Evolutionary conservation across 2,329 filamentous ascomycete species (phyloP), one percentile per base, ranked within the genome.

Genomic region (Sphaceloma murrayae): DNA sequence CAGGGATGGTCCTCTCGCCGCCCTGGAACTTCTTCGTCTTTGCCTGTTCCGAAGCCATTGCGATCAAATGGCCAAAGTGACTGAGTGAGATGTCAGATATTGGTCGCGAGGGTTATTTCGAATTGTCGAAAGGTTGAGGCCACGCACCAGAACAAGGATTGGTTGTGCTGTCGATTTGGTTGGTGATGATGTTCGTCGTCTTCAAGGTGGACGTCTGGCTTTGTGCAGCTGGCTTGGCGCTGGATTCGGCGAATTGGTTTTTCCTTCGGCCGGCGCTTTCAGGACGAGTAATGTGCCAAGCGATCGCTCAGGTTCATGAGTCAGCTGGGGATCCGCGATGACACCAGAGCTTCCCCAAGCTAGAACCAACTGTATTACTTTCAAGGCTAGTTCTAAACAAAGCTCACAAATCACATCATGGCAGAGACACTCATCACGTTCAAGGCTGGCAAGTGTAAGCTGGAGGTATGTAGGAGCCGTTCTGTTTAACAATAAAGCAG

Each of bases 1-100:
- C 79, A 69, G 85, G 87, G 70, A 95, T 82, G 70, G 82, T 78
- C 75, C 89, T 82, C 75, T 85, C 84, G 73, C 85, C 85, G 80
- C 91, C 91, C 75, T 87, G 87, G 78, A 94, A 95, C 78, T 84
- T 89, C 85, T 94, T 94, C 65, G 81, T 85, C 73, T 77, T 74
- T 62, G 71, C 70, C 62, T 50, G 48, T 46, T 49, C 48, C 46
- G 49, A 50, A 45, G 42, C 29, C 42, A 44, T 44, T 44, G 42
- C 30, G 42, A 43, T 34, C 22, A 34, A 22, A 10, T 44, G 42
- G 27, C 42, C 34, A 46, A 46, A 14, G 34, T 14, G 34, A 39
- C 34, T 39, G 34, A 14, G 27, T 13, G 30, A n/a, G 29, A 16
- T 13, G 27, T 45, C 27, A 45, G 31, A 27, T 13, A 34, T 19